Evolutionary conservation across 805 yeast species (phyloP).

Genomic region (Kluyveromyces nonfermentans): DNA sequence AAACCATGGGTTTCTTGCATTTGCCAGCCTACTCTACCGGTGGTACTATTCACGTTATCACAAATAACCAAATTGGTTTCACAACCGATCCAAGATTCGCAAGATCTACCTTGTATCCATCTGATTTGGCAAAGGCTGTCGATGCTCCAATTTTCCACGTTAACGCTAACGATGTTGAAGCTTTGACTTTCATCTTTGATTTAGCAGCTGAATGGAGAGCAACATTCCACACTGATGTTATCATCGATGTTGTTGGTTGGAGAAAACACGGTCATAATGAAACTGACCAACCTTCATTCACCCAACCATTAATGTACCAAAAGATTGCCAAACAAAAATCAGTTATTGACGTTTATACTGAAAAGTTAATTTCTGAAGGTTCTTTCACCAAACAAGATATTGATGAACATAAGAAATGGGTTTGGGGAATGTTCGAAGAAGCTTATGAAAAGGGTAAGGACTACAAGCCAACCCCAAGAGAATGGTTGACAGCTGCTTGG

Average conservation of each 20-base stretch:
- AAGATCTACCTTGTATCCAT: conserved; percentile 96
- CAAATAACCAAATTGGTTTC: conserved; percentile 98
- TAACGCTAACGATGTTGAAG: conserved; percentile 96
- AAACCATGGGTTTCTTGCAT: conserved; percentile 89
- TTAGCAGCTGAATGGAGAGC: conserved; percentile 99
- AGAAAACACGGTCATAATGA: conserved; percentile 98
- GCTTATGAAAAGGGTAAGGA: conserved; percentile 83
- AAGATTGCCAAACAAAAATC: conserved; percentile 82
- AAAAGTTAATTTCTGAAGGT: conserved; percentile 73
- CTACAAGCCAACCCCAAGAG: conserved; percentile 82
- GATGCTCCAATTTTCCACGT: conserved; percentile 99
- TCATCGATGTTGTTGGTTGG: conserved; percentile 95
- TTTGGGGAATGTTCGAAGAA: conserved; percentile 89
- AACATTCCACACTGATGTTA: conserved; percentile 91
- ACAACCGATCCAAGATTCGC: conserved; percentile 98
- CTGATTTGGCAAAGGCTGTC: conserved; percentile 92
- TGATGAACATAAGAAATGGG: conserved; percentile 96
- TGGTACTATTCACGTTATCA: conserved; percentile 94
- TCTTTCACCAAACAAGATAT: conserved; percentile 84
- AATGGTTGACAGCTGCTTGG: conserved; percentile 99
- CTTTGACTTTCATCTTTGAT: conserved; percentile 81
- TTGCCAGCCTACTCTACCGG: conserved; percentile 96
- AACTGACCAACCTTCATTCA: conserved; percentile 98
- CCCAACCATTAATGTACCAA: conserved; percentile 97
- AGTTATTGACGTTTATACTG: conserved; percentile 77